Evolutionary conservation across 805 yeast species (phyloP), one percentile per base, ranked within the genome.

Genomic region (Naumovozyma baii): DNA sequence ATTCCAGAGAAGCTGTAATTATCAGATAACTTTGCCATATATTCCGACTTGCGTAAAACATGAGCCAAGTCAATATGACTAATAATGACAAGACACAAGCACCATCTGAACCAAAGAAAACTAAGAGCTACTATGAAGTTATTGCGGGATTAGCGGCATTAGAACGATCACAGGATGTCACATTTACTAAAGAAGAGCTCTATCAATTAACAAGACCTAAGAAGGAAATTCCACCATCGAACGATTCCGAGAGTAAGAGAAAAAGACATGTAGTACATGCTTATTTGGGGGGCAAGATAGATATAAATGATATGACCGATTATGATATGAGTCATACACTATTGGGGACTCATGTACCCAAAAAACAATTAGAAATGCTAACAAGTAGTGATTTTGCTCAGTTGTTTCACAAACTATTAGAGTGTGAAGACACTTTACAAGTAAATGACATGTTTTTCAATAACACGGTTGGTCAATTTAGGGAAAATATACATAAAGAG

Each of bases 321-420:
- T 51, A 52, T 36, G 59, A 57, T 31, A 38, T 57, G n/a, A 42
- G 51, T 10, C 64, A 59, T 36, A 51, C 56, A 12, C 35, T 59
- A 29, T 44, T 59, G 10, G 64, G 64, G 18, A 60, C 60, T 7
- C 57, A 55, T 36, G 62, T 59, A 8, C 64, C 64, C 16, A 47
- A 44, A 35, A 44, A 48, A 18, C 61, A 57, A 39, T 32, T 59
- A 33, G 64, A 59, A 34, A 47, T 60, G 2, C 41, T 59, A 5
- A 57, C 62, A 0, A 52, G 62, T 38, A 48, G 52, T 25, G 62
- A 59, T 38, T 59, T 59, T 47, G 60, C 62, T 4, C 56, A 55
- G 16, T 55, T 52, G 37, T 59, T 59, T 42, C 57, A 57, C 31
- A 55, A 49, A 26, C 42, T 51, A 0, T 34, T 58, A 16, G 57